phyloP scores from a whole-genome alignment of 2,329 filamentous ascomycete species.

The Stromatinia cepivora region DNA sequence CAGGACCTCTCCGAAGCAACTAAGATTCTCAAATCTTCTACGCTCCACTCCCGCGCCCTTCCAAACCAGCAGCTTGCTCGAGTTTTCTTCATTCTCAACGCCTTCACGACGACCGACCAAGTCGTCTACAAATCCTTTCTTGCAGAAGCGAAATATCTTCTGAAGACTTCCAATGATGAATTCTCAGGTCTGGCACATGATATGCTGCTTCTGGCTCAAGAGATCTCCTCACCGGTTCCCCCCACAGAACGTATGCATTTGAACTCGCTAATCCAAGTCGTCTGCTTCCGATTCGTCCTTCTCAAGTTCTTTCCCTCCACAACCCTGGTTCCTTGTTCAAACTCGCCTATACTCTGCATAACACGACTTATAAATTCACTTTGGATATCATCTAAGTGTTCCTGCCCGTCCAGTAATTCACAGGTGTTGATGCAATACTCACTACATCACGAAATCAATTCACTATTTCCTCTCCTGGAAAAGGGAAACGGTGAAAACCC shows the following conservation, averaged over 20 bases:
- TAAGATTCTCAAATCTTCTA: not conserved
- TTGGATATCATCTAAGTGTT: constrained; percentile 21
- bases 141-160: not conserved
- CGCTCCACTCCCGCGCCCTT: constrained; percentile 6
- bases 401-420: not conserved
- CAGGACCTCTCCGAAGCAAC: not conserved
- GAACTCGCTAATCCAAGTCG: constrained; percentile 2
- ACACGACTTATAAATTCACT: constrained; percentile 15
- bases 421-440: not conserved
- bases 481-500: constrained; percentile 6
- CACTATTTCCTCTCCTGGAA: not conserved
- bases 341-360: not conserved
- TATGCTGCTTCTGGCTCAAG: not conserved
- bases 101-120: constrained; percentile 16
- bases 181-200: not conserved
- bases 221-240: not conserved
- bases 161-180: not conserved
- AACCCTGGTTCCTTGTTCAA: not conserved
- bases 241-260: not conserved
- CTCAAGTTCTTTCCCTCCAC: constrained; percentile 4
- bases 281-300: constrained; percentile 18
- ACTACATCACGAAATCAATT: not conserved
- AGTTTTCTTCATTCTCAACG: constrained; percentile 14
- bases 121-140: not conserved
- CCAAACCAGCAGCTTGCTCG: constrained; percentile 14